Evolutionary conservation across 768 basidiomycete genomes (phyloP), one percentile per base, ranked within the genome.

Genomic region (Boletus eberwhitei): DNA sequence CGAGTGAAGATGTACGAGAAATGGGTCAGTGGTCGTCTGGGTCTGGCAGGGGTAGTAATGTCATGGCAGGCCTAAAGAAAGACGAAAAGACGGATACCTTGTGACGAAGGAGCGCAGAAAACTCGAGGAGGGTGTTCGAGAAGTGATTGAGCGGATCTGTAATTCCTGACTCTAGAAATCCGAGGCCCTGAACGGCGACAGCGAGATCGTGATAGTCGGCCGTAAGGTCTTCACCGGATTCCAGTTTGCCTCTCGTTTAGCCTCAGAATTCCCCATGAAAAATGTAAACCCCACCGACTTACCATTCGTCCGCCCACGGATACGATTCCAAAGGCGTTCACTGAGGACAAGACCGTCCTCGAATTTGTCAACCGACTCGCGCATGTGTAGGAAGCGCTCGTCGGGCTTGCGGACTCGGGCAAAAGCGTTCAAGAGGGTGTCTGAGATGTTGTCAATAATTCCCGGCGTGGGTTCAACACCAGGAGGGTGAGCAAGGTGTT

Each of bases 201-300:
- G 97, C 94, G 59, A 98, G 77, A 73, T 98, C 97, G 68, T 98
- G 93, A 72, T 99, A 99, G 77, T 99, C 97, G 59, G 85, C 85
- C 57, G 93, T 90, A 45, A 99, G 85, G 81, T 99, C 97, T 97
- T 87, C 82, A 80, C 77, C 84, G 68, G 82, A 85, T 83, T 85
- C 85, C 76, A 79, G 79, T 72, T 84, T 79, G 70, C 85, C 86
- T 87, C 88, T 89, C 86, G 73, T 88, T 90, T 74, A 89, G 87
- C 82, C 85, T 90, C 79, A 89, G 87, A 87, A 74, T 74, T 71
- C 70, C 71, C 71, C 61, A 57, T 62, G 59, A 68, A 60, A 59
- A 68, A 64, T 48, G 63, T 55, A 43, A 46, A 61, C 54, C 59
- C 43, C 43, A 51, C 57, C 60, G 54, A 60, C 88, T 85, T 74